Conservation (phyloP, 257 asterid species). For the Solanum lycopersicoides region DNA sequence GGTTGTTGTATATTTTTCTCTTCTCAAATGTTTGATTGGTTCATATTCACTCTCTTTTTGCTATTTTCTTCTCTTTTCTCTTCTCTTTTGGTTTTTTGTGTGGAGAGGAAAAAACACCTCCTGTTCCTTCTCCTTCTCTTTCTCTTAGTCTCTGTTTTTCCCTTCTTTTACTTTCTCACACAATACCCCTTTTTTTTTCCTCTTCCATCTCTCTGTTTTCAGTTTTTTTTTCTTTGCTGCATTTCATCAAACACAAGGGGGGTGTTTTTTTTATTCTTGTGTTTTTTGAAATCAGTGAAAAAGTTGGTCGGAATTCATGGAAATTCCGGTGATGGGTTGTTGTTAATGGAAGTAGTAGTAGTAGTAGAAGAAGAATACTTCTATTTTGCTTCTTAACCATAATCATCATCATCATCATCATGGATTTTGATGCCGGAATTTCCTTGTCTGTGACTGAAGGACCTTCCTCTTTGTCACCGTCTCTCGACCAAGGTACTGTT, state of each 20-base stretch:
- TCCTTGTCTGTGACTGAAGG: slow-evolving; percentile 49
- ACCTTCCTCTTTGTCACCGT: slow-evolving; percentile 24
- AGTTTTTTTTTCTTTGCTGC: background rate
- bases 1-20: background rate
- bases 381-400: background rate
- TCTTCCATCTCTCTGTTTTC: background rate
- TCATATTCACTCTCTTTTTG: background rate
- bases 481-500: slow-evolving; percentile 26
- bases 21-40: background rate
- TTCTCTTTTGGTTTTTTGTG: background rate
- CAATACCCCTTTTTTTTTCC: background rate
- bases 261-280: background rate
- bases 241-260: background rate
- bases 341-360: background rate
- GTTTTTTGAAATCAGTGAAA: background rate
- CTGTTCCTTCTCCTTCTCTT: background rate
- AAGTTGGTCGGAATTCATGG: slow-evolving; percentile 6
- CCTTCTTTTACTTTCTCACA: background rate
- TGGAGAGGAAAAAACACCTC: slow-evolving; percentile 3
- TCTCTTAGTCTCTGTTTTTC: background rate
- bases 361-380: background rate
- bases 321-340: slow-evolving; percentile 13
- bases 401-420: background rate
- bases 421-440: slow-evolving; percentile 37
- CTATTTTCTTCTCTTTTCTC: background rate